phyloP scores from a whole-genome alignment of 495 filamentous ascomycete species.

The Tetracladium setigerum region DNA sequence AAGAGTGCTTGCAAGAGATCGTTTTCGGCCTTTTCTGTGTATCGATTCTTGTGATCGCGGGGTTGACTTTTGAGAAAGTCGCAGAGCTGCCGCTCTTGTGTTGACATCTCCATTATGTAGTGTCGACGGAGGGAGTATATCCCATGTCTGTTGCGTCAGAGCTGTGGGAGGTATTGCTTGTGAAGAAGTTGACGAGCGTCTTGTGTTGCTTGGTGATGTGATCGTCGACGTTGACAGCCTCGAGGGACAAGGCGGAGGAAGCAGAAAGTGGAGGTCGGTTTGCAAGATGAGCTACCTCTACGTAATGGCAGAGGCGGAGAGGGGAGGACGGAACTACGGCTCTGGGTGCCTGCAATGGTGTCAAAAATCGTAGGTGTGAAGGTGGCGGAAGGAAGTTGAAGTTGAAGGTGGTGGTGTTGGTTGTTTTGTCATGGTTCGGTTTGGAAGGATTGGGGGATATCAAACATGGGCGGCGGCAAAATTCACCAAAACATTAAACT shows the following conservation, averaged over 20 bases:
- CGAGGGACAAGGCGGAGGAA: background rate
- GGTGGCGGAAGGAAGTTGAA: no score
- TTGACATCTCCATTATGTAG: slow-evolving; percentile 41
- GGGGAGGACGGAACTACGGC: background rate
- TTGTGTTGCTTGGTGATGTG: no score
- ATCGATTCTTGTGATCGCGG: slow-evolving; percentile 59
- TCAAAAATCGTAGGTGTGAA: no score
- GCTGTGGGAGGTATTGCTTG: no score
- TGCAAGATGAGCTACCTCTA: background rate
- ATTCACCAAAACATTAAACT: background rate
- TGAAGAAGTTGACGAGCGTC: no score
- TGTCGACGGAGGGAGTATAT: no score
- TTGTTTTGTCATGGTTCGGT: slow-evolving; percentile 4
- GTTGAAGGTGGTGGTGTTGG: background rate
- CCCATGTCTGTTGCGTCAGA: no score
- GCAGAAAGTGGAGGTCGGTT: background rate
- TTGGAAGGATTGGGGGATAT: background rate
- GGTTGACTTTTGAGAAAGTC: slow-evolving; percentile 67
- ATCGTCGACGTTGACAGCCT: slow-evolving; percentile 7
- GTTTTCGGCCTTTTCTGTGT: slow-evolving; percentile 57
- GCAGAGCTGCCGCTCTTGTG: slow-evolving; percentile 74
- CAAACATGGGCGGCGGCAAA: background rate
- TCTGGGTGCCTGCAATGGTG: no score
- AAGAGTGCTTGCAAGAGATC: slow-evolving; percentile 75
- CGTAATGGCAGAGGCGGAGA: background rate